phyloP scores from a whole-genome alignment of 805 yeast genomes.

The Komagataella kurtzmanii region DNA sequence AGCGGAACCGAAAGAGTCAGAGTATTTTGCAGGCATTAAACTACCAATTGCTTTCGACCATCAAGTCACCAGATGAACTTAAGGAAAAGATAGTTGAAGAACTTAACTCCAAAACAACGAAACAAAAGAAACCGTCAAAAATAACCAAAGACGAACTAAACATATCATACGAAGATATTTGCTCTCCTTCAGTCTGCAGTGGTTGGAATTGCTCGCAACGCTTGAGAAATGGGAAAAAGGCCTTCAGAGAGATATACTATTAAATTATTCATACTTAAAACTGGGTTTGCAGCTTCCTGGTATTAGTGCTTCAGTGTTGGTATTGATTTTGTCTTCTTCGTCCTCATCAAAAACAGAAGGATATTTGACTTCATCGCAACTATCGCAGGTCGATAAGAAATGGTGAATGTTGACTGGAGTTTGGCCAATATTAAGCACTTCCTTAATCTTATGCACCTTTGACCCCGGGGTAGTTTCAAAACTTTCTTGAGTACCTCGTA shows the following conservation, averaged over 20 bases:
- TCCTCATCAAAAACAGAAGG: constrained; percentile 1
- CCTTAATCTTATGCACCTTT: constrained; percentile 6
- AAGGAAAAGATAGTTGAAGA: background rate
- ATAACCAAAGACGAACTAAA: background rate
- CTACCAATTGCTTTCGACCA: constrained; percentile 5
- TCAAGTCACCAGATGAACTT: background rate
- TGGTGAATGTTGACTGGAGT: constrained; percentile 10
- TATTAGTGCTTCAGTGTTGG: background rate
- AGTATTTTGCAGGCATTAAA: constrained; percentile 9
- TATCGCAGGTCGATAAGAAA: constrained; percentile 6
- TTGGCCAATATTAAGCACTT: constrained; percentile 10
- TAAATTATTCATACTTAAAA: background rate
- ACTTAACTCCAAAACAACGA: background rate
- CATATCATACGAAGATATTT: background rate
- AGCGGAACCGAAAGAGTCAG: constrained; percentile 7
- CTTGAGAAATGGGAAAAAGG: background rate
- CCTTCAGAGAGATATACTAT: background rate
- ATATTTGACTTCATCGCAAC: background rate
- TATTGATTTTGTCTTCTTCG: background rate
- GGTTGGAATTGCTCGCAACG: background rate
- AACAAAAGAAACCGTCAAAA: background rate
- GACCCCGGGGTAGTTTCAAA: constrained; percentile 3
- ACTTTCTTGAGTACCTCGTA: background rate
- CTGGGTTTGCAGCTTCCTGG: background rate
- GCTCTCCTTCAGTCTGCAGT: background rate